Conservation (phyloP, 805 yeast genomes). For the Scheffersomyces stipitis region DNA sequence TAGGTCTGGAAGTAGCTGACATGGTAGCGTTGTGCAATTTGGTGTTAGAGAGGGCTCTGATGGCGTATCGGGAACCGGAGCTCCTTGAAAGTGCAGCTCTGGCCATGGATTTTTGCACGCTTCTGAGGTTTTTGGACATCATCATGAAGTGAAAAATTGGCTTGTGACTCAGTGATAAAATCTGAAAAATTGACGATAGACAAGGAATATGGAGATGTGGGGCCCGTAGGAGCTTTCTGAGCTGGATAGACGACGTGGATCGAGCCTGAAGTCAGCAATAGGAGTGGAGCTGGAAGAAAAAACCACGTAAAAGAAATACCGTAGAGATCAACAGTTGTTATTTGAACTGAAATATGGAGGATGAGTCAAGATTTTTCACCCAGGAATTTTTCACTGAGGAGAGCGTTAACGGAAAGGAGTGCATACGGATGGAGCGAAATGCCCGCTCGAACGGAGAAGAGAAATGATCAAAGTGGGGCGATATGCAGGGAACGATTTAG, state of each 20-base stretch:
- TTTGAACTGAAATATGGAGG: neutral
- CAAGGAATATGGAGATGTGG: too few relatives aligned
- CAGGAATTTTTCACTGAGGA: neutral
- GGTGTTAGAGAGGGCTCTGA: slow-evolving; percentile 32
- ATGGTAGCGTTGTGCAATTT: slow-evolving; percentile 29
- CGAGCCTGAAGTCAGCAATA: too few relatives aligned
- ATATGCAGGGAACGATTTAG: neutral
- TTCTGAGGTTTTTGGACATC: slow-evolving; percentile 4
- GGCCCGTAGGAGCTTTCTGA: too few relatives aligned
- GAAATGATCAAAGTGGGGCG: neutral
- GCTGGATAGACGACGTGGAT: too few relatives aligned
- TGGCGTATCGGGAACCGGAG: too few relatives aligned
- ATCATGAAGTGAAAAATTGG: too few relatives aligned
- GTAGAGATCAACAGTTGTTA: neutral
- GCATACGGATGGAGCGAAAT: neutral
- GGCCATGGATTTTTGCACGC: neutral
- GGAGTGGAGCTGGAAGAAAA: too few relatives aligned
- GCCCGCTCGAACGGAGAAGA: slow-evolving; percentile 1
- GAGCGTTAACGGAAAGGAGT: neutral
- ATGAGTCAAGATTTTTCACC: slow-evolving; percentile 3
- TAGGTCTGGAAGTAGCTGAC: slow-evolving; percentile 31
- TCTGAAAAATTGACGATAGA: too few relatives aligned
- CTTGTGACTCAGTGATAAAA: too few relatives aligned
- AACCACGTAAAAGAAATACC: too few relatives aligned
- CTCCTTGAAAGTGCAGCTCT: slow-evolving; percentile 2